These are phyloP conservation scores for Immersiporthe knoxdaviesiana DNA, from an alignment of 2,329 filamentous ascomycete genomes.

Conservation along the genomic window DNA sequence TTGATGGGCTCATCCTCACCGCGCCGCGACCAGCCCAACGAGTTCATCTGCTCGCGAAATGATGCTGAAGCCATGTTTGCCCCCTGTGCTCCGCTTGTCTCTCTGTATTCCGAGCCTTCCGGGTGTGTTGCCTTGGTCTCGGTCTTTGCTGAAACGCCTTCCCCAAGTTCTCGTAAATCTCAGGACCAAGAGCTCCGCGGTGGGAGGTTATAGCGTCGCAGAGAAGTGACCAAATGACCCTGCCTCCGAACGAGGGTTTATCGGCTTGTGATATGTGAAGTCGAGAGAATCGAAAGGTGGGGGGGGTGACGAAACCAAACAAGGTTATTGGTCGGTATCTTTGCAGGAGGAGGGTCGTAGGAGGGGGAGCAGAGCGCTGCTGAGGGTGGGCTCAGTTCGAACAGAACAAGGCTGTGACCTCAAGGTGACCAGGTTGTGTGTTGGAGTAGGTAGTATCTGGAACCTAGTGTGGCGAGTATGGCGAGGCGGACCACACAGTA, in stretches of 20 bases:
- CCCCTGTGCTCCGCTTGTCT: background rate
- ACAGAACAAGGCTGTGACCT: constrained; percentile 26
- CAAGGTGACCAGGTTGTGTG: constrained; percentile 18
- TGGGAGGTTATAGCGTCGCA: constrained; percentile 20
- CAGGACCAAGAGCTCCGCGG: constrained; percentile 26
- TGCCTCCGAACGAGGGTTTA: constrained; percentile 27
- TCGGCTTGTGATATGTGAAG: constrained; percentile 35
- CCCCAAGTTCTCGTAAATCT: background rate
- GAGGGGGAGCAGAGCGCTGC: constrained; percentile 29
- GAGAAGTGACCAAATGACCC: constrained; percentile 37
- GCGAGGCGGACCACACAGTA: constrained; percentile 22
- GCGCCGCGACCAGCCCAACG: constrained; percentile 89
- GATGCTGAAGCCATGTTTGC: constrained; percentile 79
- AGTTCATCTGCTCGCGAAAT: constrained; percentile 94
- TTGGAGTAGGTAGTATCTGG: constrained; percentile 11
- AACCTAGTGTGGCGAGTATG: constrained; percentile 10
- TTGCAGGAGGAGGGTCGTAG: constrained; percentile 29
- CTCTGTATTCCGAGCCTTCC: constrained; percentile 18
- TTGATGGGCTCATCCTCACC: constrained; percentile 76
- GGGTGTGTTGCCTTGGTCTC: background rate
- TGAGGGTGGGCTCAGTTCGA: constrained; percentile 28
- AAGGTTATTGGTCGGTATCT: constrained; percentile 31
- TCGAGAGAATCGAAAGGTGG: constrained; percentile 21
- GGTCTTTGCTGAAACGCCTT: background rate
- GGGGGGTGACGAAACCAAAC: constrained; percentile 25